A percentile compares a stretch with the other conserved stretches of the same genome.
These are phyloP conservation scores for Trypanosoma scelopori DNA, from an alignment of 208 protist genomes.

Conservation along the genomic window DNA sequence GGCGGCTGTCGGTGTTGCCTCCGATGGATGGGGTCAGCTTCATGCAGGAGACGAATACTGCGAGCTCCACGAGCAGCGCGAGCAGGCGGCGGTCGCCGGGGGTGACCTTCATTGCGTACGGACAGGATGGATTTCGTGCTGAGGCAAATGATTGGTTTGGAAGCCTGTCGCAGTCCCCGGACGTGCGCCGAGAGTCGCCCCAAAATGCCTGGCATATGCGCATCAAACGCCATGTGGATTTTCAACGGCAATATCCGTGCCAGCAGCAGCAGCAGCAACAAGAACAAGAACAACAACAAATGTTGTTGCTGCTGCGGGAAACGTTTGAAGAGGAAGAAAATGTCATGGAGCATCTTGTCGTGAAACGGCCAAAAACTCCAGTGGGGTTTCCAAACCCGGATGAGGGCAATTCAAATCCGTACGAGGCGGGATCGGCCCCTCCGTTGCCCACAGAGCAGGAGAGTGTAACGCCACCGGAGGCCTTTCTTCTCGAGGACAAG, in stretches of 20 bases:
- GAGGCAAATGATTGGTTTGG: neutral
- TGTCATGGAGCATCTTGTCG: slow-evolving; percentile 2
- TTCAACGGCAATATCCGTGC: neutral
- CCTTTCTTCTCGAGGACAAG: neutral
- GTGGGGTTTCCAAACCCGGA: neutral
- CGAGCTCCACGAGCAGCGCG: neutral
- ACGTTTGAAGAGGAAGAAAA: neutral
- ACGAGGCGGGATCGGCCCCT: neutral
- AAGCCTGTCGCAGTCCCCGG: neutral
- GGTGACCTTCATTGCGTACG: slow-evolving; percentile 12
- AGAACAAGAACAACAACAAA: neutral
- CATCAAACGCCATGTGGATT: slow-evolving; percentile 7
- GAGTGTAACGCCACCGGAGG: slow-evolving; percentile 1
- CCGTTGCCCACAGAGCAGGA: neutral
- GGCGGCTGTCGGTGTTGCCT: neutral
- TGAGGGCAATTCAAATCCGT: neutral
- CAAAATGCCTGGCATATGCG: slow-evolving; percentile 3
- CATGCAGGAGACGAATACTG: neutral
- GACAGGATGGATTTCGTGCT: neutral
- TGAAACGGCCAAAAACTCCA: slow-evolving; percentile 8
- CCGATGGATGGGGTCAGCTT: neutral
- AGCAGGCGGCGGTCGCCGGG: neutral
- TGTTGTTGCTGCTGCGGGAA: neutral
- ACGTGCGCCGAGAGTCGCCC: neutral
- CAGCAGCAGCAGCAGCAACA: slow-evolving; percentile 9